Percentiles rank a stretch among this genome's conserved stretches.
These are phyloP conservation scores for Lotus japonicus DNA, from an alignment of 306 rosid genomes.

Conservation along the genomic window DNA sequence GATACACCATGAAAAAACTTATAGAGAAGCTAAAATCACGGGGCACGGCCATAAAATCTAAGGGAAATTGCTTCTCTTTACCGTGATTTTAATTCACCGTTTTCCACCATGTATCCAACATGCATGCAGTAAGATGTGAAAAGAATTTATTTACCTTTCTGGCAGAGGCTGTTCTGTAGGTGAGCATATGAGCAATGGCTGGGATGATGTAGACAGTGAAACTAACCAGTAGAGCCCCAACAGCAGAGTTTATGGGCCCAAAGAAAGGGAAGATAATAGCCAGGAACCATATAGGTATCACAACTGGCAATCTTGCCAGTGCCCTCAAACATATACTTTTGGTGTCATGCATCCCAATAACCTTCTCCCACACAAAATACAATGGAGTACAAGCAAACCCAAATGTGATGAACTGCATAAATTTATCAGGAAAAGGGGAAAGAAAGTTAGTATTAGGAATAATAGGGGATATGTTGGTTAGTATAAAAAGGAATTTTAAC, in stretches of 20 bases:
- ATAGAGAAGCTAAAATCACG: too few species aligned
- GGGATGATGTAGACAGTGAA: conserved; percentile 98
- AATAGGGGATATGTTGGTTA: too few species aligned
- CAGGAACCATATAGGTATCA: conserved; percentile 83
- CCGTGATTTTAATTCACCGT: too few species aligned
- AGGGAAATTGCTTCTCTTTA: too few species aligned
- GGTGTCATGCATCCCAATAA: conserved; percentile 88
- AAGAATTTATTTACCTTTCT: conserved; percentile 50
- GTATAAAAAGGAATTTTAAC: too few species aligned
- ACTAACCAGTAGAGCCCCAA: conserved; percentile 86
- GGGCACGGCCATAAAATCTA: too few species aligned
- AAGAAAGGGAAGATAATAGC: conserved; percentile 93
- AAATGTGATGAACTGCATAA: conserved; percentile 83
- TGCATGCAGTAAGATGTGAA: too few species aligned
- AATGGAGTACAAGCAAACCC: conserved; percentile 94
- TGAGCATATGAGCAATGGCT: conserved; percentile 81
- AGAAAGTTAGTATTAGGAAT: not conserved
- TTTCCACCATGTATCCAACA: too few species aligned
- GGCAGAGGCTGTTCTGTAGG: conserved; percentile 72
- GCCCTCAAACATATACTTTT: conserved; percentile 74
- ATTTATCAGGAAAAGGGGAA: not conserved
- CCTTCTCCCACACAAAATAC: conserved; percentile 97
- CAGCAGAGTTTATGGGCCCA: conserved; percentile 90
- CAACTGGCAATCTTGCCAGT: conserved; percentile 75
- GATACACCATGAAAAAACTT: too few species aligned